Conservation (phyloP, 2,329 filamentous ascomycete species). For the Fusarium duplospermum region DNA sequence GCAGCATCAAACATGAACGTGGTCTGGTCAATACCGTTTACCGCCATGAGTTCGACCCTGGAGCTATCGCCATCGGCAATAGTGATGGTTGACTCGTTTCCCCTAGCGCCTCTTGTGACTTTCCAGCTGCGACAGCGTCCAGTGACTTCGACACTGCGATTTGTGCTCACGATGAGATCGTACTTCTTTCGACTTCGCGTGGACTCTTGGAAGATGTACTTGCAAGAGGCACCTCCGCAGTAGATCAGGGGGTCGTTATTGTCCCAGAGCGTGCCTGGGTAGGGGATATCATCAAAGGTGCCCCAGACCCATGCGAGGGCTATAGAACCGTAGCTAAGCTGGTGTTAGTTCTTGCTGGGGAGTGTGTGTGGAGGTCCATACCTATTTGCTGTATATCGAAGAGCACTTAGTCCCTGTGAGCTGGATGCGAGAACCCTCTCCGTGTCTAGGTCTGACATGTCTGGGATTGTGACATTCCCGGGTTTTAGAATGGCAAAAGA, state of each 20-base stretch:
- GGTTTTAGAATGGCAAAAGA: slow-evolving; percentile 46
- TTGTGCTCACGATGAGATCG: slow-evolving; percentile 31
- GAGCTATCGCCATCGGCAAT: slow-evolving; percentile 5
- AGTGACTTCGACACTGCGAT: slow-evolving; percentile 21
- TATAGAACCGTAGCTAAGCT: slow-evolving; percentile 53
- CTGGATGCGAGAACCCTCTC: slow-evolving; percentile 42
- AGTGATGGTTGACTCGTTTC: slow-evolving; percentile 27
- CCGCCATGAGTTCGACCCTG: slow-evolving; percentile 21
- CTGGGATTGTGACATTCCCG: slow-evolving; percentile 52
- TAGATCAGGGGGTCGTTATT: slow-evolving; percentile 49
- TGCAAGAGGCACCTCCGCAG: slow-evolving; percentile 44
- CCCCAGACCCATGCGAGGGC: slow-evolving; percentile 46
- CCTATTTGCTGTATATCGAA: slow-evolving; percentile 58
- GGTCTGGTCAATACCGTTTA: slow-evolving; percentile 31
- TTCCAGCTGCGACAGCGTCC: slow-evolving; percentile 33
- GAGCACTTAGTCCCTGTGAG: slow-evolving; percentile 43
- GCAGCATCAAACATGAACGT: slow-evolving; percentile 37
- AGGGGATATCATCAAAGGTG: slow-evolving; percentile 36
- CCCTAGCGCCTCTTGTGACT: slow-evolving; percentile 30
- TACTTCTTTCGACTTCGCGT: slow-evolving; percentile 12
- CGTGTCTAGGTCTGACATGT: slow-evolving; percentile 51
- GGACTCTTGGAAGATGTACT: slow-evolving; percentile 54
- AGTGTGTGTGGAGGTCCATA: slow-evolving; percentile 1
- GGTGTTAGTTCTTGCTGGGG: not conserved
- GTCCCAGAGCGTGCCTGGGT: slow-evolving; percentile 47